Percentiles rank a stretch among this genome's conserved stretches.
Conservation (phyloP, 306 rosid genomes). For the Glycine tomentella region DNA sequence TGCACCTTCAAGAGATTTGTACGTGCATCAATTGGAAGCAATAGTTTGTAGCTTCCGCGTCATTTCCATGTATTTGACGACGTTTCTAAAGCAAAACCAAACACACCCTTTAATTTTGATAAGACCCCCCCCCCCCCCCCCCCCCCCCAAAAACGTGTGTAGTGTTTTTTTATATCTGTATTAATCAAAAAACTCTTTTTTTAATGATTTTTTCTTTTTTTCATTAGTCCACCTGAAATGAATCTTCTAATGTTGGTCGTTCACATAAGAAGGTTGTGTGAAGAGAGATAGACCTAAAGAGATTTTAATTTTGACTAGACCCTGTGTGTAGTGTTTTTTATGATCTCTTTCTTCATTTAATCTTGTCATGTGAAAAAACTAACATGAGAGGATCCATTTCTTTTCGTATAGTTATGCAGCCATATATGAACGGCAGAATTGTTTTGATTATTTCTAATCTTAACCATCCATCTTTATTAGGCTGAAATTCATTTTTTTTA, state of each 20-base stretch:
- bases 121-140: too few relatives aligned
- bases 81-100: too few relatives aligned
- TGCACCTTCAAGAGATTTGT: too few relatives aligned
- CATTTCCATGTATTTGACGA: too few relatives aligned
- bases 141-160: too few relatives aligned
- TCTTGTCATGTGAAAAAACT: background rate
- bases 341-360: background rate
- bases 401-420: background rate
- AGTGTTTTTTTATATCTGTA: background rate
- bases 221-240: background rate
- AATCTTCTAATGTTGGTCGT: background rate
- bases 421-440: background rate
- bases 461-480: background rate
- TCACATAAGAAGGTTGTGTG: background rate
- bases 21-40: too few relatives aligned
- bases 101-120: background rate
- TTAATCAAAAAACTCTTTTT: too few relatives aligned
- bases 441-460: background rate
- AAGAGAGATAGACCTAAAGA: background rate
- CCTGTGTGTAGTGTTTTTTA: background rate
- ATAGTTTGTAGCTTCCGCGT: too few relatives aligned
- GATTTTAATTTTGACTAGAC: background rate
- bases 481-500: background rate
- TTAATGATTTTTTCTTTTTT: background rate
- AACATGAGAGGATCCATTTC: background rate